Percentiles rank a stretch among this genome's conserved stretches.
Evolutionary conservation across 2,329 filamentous ascomycete genomes (phyloP).

Genomic region (Aspergillus pseudotamarii): DNA sequence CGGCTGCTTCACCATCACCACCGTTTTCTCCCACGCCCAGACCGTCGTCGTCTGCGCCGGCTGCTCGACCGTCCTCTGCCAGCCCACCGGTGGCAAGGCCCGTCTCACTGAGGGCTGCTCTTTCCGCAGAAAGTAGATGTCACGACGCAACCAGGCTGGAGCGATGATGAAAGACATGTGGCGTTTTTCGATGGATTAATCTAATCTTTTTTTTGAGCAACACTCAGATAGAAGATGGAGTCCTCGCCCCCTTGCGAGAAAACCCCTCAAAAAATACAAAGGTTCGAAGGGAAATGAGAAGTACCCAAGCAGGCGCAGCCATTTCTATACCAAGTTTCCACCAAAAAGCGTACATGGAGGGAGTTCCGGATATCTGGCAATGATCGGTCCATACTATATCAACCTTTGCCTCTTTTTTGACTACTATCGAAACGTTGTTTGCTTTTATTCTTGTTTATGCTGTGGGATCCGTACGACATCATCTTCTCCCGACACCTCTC

Average conservation of each 20-base stretch:
- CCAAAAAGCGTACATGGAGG: constrained; percentile 56
- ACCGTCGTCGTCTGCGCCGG: constrained; percentile 99
- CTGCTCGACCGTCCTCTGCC: constrained; percentile 99
- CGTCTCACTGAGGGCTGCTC: constrained; percentile 99
- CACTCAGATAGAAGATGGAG: constrained; percentile 54
- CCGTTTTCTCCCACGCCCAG: constrained; percentile 99
- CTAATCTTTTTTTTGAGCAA: constrained; percentile 31
- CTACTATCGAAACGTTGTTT: constrained; percentile 49
- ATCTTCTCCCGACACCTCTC: constrained; percentile 18
- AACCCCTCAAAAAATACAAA: constrained; percentile 58
- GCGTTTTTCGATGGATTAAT: constrained; percentile 35
- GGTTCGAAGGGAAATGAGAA: constrained; percentile 61
- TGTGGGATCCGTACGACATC: constrained; percentile 33
- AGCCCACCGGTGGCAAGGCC: constrained; percentile 99
- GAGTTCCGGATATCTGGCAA: constrained; percentile 86
- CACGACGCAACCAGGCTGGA: constrained; percentile 28
- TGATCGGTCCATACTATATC: constrained; percentile 52
- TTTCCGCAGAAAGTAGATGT: constrained; percentile 96
- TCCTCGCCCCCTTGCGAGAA: constrained; percentile 44
- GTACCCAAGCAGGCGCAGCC: constrained; percentile 47
- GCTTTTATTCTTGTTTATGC: constrained; percentile 31
- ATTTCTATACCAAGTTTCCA: constrained; percentile 17
- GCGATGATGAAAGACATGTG: constrained; percentile 41
- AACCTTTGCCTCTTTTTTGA: constrained; percentile 28
- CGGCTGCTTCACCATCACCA: constrained; percentile 99